Evolutionary conservation across 805 yeast species (phyloP).

Genomic region (Yamadazyma tumulicola): DNA sequence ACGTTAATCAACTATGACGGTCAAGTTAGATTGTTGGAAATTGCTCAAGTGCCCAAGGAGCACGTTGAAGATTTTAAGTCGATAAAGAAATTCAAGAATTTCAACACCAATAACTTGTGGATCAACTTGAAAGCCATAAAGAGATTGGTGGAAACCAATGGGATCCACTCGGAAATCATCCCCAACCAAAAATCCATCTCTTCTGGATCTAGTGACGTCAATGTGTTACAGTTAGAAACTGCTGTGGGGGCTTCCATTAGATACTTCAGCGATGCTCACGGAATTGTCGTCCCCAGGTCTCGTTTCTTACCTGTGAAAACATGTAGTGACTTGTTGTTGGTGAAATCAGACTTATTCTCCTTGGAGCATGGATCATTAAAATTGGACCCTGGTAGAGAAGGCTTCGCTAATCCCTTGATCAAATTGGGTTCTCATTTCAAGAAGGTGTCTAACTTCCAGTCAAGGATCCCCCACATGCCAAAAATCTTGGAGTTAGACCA

Average conservation of each 20-base stretch:
- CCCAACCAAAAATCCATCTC: conserved; percentile 87
- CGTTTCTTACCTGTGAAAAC: conserved; percentile 98
- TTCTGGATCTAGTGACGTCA: conserved; percentile 71
- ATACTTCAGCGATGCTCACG: conserved; percentile 91
- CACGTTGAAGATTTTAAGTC: conserved; percentile 97
- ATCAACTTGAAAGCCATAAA: conserved; percentile 92
- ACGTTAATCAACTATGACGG: conserved; percentile 96
- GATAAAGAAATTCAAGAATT: conserved; percentile 95
- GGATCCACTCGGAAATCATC: conserved; percentile 87
- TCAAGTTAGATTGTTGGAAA: conserved; percentile 88
- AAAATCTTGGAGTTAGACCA: conserved; percentile 95
- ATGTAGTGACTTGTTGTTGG: conserved; percentile 88
- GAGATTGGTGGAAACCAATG: conserved; percentile 80
- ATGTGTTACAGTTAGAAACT: conserved; percentile 93
- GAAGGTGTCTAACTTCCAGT: conserved; percentile 87
- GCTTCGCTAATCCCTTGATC: conserved; percentile 89
- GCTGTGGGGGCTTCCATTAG: conserved; percentile 99
- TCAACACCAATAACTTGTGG: conserved; percentile 98
- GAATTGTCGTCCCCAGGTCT: conserved; percentile 97
- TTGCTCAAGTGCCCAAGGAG: conserved; percentile 98
- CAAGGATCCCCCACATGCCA: conserved; percentile 93
- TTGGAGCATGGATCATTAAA: conserved; percentile 88
- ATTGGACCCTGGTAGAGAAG: conserved; percentile 80
- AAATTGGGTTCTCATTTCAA: conserved; percentile 96
- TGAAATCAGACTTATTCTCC: conserved; percentile 89